Conservation (phyloP, 2,329 filamentous ascomycete genomes). For the Talaromyces sp. region DNA sequence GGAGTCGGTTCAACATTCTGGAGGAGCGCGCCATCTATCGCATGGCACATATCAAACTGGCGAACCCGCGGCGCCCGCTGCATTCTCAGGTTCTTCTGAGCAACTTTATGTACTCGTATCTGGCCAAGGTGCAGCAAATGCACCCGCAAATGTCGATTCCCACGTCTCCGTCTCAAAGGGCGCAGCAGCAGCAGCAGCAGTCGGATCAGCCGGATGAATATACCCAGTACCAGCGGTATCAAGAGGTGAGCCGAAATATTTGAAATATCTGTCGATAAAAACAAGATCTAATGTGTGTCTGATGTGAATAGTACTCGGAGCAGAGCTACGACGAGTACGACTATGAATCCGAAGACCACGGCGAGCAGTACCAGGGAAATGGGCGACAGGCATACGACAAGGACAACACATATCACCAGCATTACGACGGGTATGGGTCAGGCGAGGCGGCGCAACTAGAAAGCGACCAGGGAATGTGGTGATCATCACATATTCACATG, state of each 20-base stretch:
- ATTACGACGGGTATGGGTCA: conserved; percentile 34
- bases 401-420: conserved; percentile 27
- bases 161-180: conserved; percentile 67
- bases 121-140: conserved; percentile 98
- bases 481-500: conserved; percentile 16
- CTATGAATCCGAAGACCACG: conserved; percentile 41
- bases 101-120: conserved; percentile 99
- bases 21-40: conserved; percentile 96
- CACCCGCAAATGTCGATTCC: conserved; percentile 92
- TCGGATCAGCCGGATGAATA: conserved; percentile 39
- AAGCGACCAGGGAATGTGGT: conserved; percentile 47
- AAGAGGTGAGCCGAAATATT: conserved; percentile 34
- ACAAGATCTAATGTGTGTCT: no score
- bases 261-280: no score
- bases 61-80: conserved; percentile 87
- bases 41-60: conserved; percentile 97
- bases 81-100: conserved; percentile 93
- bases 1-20: conserved; percentile 89
- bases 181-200: conserved; percentile 25
- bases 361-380: conserved; percentile 27
- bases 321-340: conserved; percentile 48
- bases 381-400: conserved; percentile 36
- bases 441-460: conserved; percentile 38
- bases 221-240: conserved; percentile 42
- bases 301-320: conserved; percentile 33